Conservation (phyloP, 768 basidiomycete genomes). For the Hygrocybe punicea region DNA sequence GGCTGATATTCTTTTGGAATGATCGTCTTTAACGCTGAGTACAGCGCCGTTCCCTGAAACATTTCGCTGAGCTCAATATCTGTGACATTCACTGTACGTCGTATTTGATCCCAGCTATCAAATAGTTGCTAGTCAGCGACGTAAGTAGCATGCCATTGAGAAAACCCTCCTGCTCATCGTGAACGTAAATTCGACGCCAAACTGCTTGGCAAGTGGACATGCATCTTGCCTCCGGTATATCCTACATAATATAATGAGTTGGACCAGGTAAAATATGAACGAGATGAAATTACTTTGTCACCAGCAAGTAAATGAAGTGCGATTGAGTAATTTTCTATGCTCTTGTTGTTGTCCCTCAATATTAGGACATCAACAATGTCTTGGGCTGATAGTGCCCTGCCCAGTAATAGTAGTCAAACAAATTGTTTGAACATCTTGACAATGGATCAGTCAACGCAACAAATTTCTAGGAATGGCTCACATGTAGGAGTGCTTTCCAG, state of each 20-base stretch:
- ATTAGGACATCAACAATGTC: conserved; percentile 81
- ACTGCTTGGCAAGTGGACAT: conserved; percentile 67
- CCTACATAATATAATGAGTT: conserved; percentile 76
- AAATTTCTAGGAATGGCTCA: neutral
- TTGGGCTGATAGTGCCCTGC: conserved; percentile 70
- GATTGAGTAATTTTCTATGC: conserved; percentile 62
- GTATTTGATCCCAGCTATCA: conserved; percentile 68
- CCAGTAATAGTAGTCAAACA: conserved; percentile 66
- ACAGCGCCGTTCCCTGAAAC: too few relatives aligned
- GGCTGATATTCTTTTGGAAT: too few relatives aligned
- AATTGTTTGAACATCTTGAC: conserved; percentile 66
- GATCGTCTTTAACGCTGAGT: too few relatives aligned
- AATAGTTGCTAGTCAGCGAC: conserved; percentile 1
- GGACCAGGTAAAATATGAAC: neutral
- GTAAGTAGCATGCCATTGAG: conserved; percentile 27
- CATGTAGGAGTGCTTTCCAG: conserved; percentile 51
- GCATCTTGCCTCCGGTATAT: conserved; percentile 64
- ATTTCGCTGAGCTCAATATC: too few relatives aligned
- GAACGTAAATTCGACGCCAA: conserved; percentile 85
- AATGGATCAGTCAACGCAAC: neutral
- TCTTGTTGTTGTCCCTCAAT: conserved; percentile 69
- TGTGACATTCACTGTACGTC: too few relatives aligned
- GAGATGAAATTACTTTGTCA: conserved; percentile 38
- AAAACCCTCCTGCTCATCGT: conserved; percentile 91
- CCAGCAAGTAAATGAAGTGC: conserved; percentile 64